A percentile compares a stretch with the other conserved stretches of the same genome.
Conservation (phyloP, 2,329 filamentous ascomycete species). For the Elsinoe ampelina region DNA sequence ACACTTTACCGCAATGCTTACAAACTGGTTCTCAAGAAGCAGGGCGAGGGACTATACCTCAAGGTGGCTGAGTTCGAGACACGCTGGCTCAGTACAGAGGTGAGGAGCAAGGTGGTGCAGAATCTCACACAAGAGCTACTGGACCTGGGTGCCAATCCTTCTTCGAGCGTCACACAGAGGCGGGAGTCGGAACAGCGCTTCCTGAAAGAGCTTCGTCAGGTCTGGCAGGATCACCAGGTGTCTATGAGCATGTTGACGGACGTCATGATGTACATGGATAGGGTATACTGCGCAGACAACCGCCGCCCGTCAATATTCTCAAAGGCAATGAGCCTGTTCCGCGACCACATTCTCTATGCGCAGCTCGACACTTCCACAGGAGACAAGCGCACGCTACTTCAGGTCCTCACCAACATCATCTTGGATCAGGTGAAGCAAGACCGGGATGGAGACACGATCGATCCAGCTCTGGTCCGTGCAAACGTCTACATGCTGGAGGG, state of each 20-base stretch:
- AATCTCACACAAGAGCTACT: conserved; percentile 61
- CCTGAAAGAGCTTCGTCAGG: conserved; percentile 61
- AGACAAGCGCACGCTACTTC: conserved; percentile 50
- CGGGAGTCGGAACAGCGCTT: conserved; percentile 75
- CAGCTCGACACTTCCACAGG: conserved; percentile 36
- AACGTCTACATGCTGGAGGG: conserved; percentile 84
- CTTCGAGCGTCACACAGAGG: conserved; percentile 65
- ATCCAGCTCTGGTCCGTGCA: conserved; percentile 70
- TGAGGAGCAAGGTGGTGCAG: conserved; percentile 60
- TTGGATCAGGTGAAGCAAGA: conserved; percentile 91
- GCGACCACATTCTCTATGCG: conserved; percentile 70
- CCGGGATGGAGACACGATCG: conserved; percentile 78
- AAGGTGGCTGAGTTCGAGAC: conserved; percentile 73
- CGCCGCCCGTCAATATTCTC: conserved; percentile 70
- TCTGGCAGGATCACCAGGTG: conserved; percentile 82
- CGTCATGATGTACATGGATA: conserved; percentile 94
- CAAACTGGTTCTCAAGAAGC: conserved; percentile 83
- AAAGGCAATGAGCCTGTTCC: conserved; percentile 76
- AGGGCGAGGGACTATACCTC: conserved; percentile 72
- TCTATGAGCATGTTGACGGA: conserved; percentile 95
- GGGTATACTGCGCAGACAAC: conserved; percentile 67
- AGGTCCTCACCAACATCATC: conserved; percentile 70
- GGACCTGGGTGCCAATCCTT: conserved; percentile 27
- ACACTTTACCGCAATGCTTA: conserved; percentile 90
- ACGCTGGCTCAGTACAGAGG: conserved; percentile 65